A percentile compares a stretch with the other conserved stretches of the same genome.
Evolutionary conservation across 2,329 filamentous ascomycete species (phyloP).

Genomic region (Zelopaecilomyces penicillatus): DNA sequence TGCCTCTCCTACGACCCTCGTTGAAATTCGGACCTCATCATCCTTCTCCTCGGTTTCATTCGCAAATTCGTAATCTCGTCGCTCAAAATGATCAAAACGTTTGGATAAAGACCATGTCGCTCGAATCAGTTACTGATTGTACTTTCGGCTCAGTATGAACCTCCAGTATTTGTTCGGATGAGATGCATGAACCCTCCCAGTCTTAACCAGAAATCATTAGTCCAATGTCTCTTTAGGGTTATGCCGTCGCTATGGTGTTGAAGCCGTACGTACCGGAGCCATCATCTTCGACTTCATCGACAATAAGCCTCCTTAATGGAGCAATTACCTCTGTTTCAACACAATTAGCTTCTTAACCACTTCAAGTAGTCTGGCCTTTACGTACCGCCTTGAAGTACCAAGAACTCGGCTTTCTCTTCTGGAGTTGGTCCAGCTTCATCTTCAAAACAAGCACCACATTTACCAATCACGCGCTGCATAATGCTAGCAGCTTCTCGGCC

Average conservation of each 20-base stretch:
- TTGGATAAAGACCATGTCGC: constrained; percentile 22
- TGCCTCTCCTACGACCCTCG: no score
- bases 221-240: constrained; percentile 1
- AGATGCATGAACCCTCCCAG: constrained; percentile 47
- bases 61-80: no score
- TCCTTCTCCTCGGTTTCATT: no score
- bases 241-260: neutral
- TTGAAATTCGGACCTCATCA: no score
- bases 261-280: constrained; percentile 43
- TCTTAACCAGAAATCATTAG: constrained; percentile 29
- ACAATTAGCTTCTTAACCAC: constrained; percentile 3
- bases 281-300: constrained; percentile 51
- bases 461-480: constrained; percentile 34
- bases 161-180: constrained; percentile 46
- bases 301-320: constrained; percentile 44
- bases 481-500: constrained; percentile 32
- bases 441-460: constrained; percentile 34
- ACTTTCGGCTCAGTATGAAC: constrained; percentile 38
- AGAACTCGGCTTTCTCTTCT: constrained; percentile 22
- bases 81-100: no score
- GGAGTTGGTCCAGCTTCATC: constrained; percentile 21
- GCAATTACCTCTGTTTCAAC: constrained; percentile 30
- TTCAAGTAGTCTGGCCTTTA: neutral
- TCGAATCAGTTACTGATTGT: constrained; percentile 32
- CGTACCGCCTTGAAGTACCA: constrained; percentile 20